These are phyloP conservation scores for Chlorella vulgaris DNA, from an alignment of 139 green algal genomes.

Conservation along the genomic window DNA sequence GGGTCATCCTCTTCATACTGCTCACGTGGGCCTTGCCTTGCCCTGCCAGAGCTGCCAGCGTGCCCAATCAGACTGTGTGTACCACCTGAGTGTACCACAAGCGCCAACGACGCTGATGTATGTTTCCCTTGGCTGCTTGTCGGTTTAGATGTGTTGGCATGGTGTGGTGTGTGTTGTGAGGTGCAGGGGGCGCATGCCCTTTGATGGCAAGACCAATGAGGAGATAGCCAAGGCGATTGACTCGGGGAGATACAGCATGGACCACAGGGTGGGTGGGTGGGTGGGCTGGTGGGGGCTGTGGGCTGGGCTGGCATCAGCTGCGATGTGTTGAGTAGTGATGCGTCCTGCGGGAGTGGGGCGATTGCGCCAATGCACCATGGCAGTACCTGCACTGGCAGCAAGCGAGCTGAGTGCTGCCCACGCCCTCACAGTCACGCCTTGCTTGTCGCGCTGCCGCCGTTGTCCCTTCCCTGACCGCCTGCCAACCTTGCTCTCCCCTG, in stretches of 20 bases:
- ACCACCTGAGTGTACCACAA: no score
- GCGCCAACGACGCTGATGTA: no score
- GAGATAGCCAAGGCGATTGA: conserved; percentile 67
- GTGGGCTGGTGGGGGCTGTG: not conserved
- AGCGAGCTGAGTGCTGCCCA: no score
- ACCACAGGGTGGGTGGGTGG: conserved; percentile 19
- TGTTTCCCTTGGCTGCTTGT: not conserved
- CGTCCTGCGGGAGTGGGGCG: no score
- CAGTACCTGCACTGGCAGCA: no score
- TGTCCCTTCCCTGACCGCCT: not conserved
- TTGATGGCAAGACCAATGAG: conserved; percentile 81
- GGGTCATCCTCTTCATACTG: conserved; percentile 93
- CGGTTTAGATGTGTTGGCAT: not conserved
- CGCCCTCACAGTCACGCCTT: no score
- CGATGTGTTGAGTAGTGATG: no score
- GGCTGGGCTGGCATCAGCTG: no score
- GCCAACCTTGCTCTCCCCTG: not conserved
- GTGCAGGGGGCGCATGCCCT: conserved; percentile 77
- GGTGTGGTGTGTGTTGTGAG: no score
- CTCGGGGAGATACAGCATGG: conserved; percentile 30
- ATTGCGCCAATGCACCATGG: no score
- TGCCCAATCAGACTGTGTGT: no score
- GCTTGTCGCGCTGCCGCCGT: not conserved
- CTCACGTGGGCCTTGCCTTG: conserved; percentile 50
- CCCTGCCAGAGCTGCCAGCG: no score